A percentile compares a stretch with the other conserved stretches of the same genome.
Evolutionary conservation across 1,284 basidiomycete genomes (phyloP).

Genomic region (Pseudozyma sp.): DNA sequence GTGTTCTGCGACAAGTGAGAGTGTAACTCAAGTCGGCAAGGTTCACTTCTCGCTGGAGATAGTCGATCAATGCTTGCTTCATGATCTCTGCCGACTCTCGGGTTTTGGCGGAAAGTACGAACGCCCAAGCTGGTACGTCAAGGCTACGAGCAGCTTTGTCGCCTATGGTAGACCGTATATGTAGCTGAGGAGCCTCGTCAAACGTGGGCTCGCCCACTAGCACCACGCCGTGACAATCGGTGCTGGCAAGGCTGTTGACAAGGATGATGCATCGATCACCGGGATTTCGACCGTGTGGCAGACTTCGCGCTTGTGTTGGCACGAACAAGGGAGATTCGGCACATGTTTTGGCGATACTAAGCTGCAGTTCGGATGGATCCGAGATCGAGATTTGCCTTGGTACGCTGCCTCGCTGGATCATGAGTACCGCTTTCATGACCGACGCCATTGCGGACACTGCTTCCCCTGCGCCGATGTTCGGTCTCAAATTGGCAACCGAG

Average conservation of each 20-base stretch:
- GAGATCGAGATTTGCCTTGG: constrained; percentile 38
- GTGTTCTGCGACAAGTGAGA: constrained; percentile 37
- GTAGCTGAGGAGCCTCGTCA: neutral
- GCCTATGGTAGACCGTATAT: no score
- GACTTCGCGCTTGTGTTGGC: constrained; percentile 17
- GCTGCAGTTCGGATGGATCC: constrained; percentile 22
- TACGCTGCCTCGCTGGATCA: constrained; percentile 28
- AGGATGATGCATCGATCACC: constrained; percentile 18
- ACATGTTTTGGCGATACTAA: constrained; percentile 17
- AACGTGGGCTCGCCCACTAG: constrained; percentile 16
- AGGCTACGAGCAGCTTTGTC: no score
- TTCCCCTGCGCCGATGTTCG: constrained; percentile 47
- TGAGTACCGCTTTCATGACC: constrained; percentile 49
- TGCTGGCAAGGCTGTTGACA: constrained; percentile 43
- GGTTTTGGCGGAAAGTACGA: constrained; percentile 43
- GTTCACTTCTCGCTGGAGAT: constrained; percentile 31
- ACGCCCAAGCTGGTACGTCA: constrained; percentile 15
- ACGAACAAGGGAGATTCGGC: constrained; percentile 20
- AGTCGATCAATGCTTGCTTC: constrained; percentile 33
- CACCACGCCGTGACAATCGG: constrained; percentile 32
- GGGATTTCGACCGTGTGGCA: constrained; percentile 3
- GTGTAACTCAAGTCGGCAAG: constrained; percentile 45
- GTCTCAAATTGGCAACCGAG: constrained; percentile 38
- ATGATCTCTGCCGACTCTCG: constrained; percentile 31
- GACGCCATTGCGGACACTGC: constrained; percentile 47